A percentile compares a stretch with the other conserved stretches of the same genome.
Evolutionary conservation across 352 stramenopile species (phyloP).

Genomic region (Phytopythium mirpurense): DNA sequence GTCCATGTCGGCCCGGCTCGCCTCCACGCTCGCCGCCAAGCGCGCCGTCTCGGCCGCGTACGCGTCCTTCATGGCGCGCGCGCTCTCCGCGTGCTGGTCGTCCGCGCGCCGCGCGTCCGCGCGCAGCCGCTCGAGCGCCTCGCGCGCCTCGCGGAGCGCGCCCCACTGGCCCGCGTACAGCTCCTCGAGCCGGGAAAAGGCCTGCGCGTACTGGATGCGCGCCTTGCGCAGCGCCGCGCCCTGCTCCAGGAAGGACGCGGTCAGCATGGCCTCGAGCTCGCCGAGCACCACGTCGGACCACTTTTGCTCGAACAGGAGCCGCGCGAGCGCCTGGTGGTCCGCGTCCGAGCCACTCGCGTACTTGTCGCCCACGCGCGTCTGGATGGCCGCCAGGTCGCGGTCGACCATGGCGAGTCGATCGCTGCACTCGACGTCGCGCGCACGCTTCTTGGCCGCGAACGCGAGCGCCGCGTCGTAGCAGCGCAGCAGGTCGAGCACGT

Average conservation of each 20-base stretch:
- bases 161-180: constrained; percentile 35
- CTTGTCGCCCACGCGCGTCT: constrained; percentile 31
- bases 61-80: constrained; percentile 29
- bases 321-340: constrained; percentile 37
- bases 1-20: constrained; percentile 60
- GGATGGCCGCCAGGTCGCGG: constrained; percentile 57
- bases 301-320: constrained; percentile 86
- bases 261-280: constrained; percentile 86
- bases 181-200: constrained; percentile 69
- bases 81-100: constrained; percentile 33
- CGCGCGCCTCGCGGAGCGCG: constrained; percentile 25
- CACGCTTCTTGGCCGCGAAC: constrained; percentile 45
- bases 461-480: constrained; percentile 68
- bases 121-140: constrained; percentile 30
- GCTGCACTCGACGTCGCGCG: constrained; percentile 32
- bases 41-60: constrained; percentile 56
- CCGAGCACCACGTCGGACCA: constrained; percentile 86
- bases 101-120: constrained; percentile 26
- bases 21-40: constrained; percentile 41
- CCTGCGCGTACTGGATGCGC: constrained; percentile 68
- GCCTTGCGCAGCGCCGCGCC: constrained; percentile 74
- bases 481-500: constrained; percentile 63
- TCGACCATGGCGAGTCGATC: constrained; percentile 60
- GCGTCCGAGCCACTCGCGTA: constrained; percentile 10
- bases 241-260: constrained; percentile 86